These are phyloP conservation scores for Solanum hybrid DNA, from an alignment of 305 asterid genomes.

Conservation along the genomic window DNA sequence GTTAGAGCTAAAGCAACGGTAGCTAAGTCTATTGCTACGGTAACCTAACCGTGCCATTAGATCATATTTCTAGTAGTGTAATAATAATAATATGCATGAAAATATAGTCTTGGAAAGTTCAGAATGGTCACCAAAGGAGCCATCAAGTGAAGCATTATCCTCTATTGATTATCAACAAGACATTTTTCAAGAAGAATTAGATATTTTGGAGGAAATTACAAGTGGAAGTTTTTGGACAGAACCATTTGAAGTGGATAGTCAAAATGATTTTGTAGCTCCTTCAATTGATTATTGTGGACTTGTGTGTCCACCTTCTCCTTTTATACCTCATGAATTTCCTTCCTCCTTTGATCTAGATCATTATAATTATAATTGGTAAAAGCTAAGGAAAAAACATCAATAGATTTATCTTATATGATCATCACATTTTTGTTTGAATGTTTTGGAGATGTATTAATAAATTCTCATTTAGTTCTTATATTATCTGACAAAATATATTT, in stretches of 20 bases:
- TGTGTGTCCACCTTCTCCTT: not conserved
- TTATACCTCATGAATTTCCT: not conserved
- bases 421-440: not conserved
- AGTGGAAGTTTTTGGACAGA: not conserved
- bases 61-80: no score
- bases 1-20: no score
- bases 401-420: not conserved
- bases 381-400: not conserved
- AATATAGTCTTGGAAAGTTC: not conserved
- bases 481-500: not conserved
- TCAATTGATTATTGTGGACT: not conserved
- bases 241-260: not conserved
- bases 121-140: not conserved
- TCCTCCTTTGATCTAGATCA: not conserved
- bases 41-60: no score
- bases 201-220: not conserved
- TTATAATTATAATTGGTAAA: not conserved
- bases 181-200: not conserved
- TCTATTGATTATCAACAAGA: not conserved
- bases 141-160: not conserved
- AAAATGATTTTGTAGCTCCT: not conserved
- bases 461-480: no score
- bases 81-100: not conserved
- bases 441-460: not conserved
- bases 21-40: no score